These are phyloP conservation scores for Asterochloris sp. DNA, from an alignment of 139 green algal genomes.

Conservation along the genomic window DNA sequence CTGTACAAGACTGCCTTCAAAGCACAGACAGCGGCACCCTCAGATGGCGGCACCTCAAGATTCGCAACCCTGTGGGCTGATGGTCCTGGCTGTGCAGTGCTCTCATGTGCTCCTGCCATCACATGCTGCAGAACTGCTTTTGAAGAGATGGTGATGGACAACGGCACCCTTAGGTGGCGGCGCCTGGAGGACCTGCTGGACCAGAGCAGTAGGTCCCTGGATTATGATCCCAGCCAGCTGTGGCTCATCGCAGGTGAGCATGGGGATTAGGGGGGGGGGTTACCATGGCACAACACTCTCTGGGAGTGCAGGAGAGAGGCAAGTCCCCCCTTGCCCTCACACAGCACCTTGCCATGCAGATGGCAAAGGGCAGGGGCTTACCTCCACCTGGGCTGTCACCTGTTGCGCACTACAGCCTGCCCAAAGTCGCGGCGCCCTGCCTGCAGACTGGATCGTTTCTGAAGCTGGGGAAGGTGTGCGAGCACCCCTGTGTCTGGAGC, in stretches of 20 bases:
- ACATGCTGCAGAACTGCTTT: constrained; percentile 34
- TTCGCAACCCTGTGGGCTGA: not conserved
- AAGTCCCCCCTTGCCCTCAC: too few relatives aligned
- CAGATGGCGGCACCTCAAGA: too few relatives aligned
- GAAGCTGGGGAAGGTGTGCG: constrained; percentile 42
- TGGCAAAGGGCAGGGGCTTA: too few relatives aligned
- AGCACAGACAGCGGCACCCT: too few relatives aligned
- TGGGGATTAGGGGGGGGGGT: too few relatives aligned
- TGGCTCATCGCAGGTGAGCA: constrained; percentile 54
- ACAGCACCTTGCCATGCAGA: too few relatives aligned
- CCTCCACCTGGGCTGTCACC: too few relatives aligned
- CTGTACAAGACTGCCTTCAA: too few relatives aligned
- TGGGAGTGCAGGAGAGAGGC: too few relatives aligned
- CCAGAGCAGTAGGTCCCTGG: constrained; percentile 71
- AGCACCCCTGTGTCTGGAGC: constrained; percentile 58
- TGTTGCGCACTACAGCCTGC: too few relatives aligned
- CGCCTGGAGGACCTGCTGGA: constrained; percentile 84
- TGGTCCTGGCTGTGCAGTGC: not conserved
- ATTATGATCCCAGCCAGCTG: constrained; percentile 78
- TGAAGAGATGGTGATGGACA: constrained; percentile 80
- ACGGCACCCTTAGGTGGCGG: constrained; percentile 58
- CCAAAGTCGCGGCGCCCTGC: not conserved
- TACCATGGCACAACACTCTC: too few relatives aligned
- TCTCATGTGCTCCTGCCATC: not conserved
- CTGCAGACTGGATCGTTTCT: not conserved